Percentiles rank a stretch among this genome's conserved stretches.
Conservation (phyloP, 805 yeast species). For the Sugiyamaella chiloensis region DNA sequence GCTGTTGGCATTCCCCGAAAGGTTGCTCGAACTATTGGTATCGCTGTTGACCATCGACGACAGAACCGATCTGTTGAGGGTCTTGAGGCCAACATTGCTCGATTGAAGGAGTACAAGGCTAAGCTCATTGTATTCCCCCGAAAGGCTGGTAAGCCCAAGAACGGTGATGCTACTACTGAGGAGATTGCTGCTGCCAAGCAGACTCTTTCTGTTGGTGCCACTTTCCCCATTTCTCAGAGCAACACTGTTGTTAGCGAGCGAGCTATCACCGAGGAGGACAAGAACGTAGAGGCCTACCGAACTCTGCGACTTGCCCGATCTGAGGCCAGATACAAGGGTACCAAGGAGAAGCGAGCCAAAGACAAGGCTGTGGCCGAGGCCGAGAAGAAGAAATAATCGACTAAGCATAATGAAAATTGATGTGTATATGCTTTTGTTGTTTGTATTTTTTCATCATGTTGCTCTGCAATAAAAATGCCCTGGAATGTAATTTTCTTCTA, state of each 20-base stretch:
- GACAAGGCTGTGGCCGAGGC: conserved; percentile 99
- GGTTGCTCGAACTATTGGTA: conserved; percentile 98
- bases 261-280: conserved; percentile 70
- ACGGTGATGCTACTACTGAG: conserved; percentile 50
- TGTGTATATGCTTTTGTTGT: conserved; percentile 7
- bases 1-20: conserved; percentile 92
- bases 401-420: conserved; percentile 5
- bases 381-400: conserved; percentile 90
- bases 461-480: conserved; percentile 6
- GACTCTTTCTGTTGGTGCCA: conserved; percentile 62
- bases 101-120: conserved; percentile 94
- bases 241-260: conserved; percentile 72
- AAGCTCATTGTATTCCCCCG: conserved; percentile 95
- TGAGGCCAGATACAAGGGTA: conserved; percentile 89
- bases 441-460: conserved; percentile 6
- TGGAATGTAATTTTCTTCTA: too few relatives aligned
- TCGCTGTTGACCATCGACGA: conserved; percentile 99
- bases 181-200: conserved; percentile 65
- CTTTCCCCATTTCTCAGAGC: conserved; percentile 91
- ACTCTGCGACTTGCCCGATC: conserved; percentile 95
- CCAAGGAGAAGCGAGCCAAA: conserved; percentile 95
- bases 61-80: conserved; percentile 96
- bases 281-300: conserved; percentile 80
- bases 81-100: conserved; percentile 89
- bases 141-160: conserved; percentile 65